Conservation (phyloP, 495 filamentous ascomycete species). For the Hyaloscypha finlandica region DNA sequence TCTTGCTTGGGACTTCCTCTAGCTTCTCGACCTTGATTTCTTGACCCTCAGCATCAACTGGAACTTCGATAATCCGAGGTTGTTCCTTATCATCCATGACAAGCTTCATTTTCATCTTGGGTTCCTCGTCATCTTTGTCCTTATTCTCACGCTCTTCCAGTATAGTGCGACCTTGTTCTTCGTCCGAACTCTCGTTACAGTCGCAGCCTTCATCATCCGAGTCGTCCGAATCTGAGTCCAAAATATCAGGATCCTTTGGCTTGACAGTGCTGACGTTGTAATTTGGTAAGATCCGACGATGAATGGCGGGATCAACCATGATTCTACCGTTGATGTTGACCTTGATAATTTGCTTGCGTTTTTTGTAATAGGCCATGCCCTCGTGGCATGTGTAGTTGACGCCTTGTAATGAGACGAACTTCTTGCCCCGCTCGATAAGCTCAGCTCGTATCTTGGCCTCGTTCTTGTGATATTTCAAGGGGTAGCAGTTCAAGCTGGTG, state of each 20-base stretch:
- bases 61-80: conserved; percentile 58
- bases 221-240: conserved; percentile 63
- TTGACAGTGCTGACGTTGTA: conserved; percentile 81
- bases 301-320: conserved; percentile 88
- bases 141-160: conserved; percentile 27
- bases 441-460: conserved; percentile 61
- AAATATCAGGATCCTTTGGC: conserved; percentile 70
- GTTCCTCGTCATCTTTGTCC: conserved; percentile 53
- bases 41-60: conserved; percentile 61
- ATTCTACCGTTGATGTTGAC: conserved; percentile 89
- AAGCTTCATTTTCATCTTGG: conserved; percentile 65
- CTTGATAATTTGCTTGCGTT: conserved; percentile 75
- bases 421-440: conserved; percentile 82
- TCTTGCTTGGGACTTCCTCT: conserved; percentile 50
- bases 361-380: conserved; percentile 82
- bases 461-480: conserved; percentile 80
- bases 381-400: conserved; percentile 87
- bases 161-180: conserved; percentile 10
- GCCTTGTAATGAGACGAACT: conserved; percentile 76
- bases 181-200: conserved; percentile 35
- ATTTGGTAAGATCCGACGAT: conserved; percentile 86
- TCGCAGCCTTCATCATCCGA: conserved; percentile 46
- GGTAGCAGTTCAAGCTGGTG: conserved; percentile 74
- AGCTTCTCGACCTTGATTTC: conserved; percentile 68
- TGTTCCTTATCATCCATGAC: conserved; percentile 64